Evolutionary conservation across 352 stramenopile genomes (phyloP), one percentile per base, ranked within the genome.

Genomic region (Thalassiosira exigua): DNA sequence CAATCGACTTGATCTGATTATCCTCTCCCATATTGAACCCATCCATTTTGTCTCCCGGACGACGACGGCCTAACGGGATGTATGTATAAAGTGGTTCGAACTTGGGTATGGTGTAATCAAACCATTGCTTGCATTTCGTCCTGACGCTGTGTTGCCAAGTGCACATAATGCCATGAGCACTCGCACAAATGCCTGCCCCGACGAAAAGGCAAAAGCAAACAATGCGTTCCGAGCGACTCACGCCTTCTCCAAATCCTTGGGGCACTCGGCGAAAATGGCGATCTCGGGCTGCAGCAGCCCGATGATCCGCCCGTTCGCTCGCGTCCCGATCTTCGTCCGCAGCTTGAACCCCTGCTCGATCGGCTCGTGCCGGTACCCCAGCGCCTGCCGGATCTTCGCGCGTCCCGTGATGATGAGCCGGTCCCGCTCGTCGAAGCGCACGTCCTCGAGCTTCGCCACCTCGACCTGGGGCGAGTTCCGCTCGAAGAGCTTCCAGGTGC

Each of bases 311-410:
- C 89, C 87, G 69, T 86, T 84, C 36, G 72, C 77, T 33, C 79
- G 22, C 7, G 87, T 93, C 19, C 87, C 89, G 62, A 94, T 84
- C 69, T 90, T 92, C 0, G 87, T 91, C 42, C 89, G 66, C 17
- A 94, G 54, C 61, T 92, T 94, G 61, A 94, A 94, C 3, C 79
- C 81, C 30, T 93, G 85, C 48, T 91, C 86, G 27, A 94, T 84
- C 1, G 86, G 87, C 12, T 68, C 64, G 62, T 81, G 52, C n/a
- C 21, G 33, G 33, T 65, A 73, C 17, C 64, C 65, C 11, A 59
- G 64, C 14, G 81, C 67, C 52, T 86, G 75, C 46, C 79, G 69
- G 22, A 94, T 86, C 54, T 69, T 82, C 9, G 82, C 89, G 27
- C 85, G 60, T 22, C 89, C 89, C 2, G 89, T 94, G 44, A 94